Evolutionary conservation across 139 green algal species (phyloP).

Genomic region (Penium margaritaceum): DNA sequence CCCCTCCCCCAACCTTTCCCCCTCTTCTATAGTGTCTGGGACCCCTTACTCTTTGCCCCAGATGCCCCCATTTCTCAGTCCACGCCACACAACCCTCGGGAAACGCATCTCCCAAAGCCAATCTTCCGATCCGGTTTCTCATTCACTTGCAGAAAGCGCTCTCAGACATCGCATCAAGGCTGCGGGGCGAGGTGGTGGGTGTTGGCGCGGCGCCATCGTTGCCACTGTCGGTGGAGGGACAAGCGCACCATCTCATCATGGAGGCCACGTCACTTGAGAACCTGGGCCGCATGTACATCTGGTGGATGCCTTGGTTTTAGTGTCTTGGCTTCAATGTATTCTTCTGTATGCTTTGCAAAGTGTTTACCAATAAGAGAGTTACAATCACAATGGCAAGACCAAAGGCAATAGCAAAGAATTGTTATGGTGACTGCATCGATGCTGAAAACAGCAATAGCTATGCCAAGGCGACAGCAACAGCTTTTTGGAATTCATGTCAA

Average conservation of each 20-base stretch:
- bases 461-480: no score
- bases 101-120: no score
- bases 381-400: no score
- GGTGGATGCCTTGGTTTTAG: slow-evolving; percentile 78
- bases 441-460: no score
- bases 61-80: background rate
- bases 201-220: slow-evolving; percentile 70
- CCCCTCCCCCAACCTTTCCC: background rate
- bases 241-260: slow-evolving; percentile 76
- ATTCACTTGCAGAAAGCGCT: slow-evolving; percentile 36
- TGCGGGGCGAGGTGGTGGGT: slow-evolving; percentile 69
- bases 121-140: no score
- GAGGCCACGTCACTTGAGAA: slow-evolving; percentile 80
- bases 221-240: slow-evolving; percentile 73
- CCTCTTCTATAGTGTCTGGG: background rate
- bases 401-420: slow-evolving; percentile 3
- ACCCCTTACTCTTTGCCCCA: background rate
- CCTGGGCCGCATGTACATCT: slow-evolving; percentile 85
- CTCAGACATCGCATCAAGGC: slow-evolving; percentile 43
- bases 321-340: background rate
- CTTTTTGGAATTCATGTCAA: no score
- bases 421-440: no score
- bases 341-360: background rate
- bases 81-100: no score
- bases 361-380: background rate